phyloP scores from a whole-genome alignment of 2,329 filamentous ascomycete species.

The Spiromastix sp. region DNA sequence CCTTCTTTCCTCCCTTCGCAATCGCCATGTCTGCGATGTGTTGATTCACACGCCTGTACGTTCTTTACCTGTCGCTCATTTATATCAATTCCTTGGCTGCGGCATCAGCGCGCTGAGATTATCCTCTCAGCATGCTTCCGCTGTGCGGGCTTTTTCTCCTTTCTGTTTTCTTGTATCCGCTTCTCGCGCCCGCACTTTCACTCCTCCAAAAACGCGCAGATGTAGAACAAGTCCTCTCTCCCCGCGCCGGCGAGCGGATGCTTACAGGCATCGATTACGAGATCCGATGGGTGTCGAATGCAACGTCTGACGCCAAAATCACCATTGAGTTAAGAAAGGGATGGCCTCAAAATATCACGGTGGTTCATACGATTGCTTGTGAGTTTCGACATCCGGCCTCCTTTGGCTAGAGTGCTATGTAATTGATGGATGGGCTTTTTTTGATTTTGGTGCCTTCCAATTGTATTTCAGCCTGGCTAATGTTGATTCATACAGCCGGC shows the following conservation, averaged over 20 bases:
- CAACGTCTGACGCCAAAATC: constrained; percentile 4
- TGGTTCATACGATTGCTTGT: constrained; percentile 9
- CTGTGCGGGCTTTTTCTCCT: too few relatives aligned
- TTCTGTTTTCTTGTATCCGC: too few relatives aligned
- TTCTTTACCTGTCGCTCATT: too few relatives aligned
- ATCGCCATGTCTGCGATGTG: too few relatives aligned
- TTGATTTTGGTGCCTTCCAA: neutral
- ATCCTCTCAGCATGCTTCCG: too few relatives aligned
- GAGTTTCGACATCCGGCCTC: constrained; percentile 3
- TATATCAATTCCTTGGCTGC: too few relatives aligned
- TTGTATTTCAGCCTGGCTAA: neutral
- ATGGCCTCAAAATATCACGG: constrained; percentile 5
- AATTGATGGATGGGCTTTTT: too few relatives aligned
- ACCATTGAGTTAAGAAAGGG: constrained; percentile 9
- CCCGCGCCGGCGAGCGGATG: constrained; percentile 6
- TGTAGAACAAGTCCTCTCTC: constrained; percentile 4
- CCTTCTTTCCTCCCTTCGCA: too few relatives aligned
- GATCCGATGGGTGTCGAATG: constrained; percentile 8
- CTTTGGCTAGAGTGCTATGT: too few relatives aligned
- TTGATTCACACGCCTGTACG: too few relatives aligned
- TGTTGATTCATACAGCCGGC: constrained; percentile 1
- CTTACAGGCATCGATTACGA: constrained; percentile 8
- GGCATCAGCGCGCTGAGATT: too few relatives aligned
- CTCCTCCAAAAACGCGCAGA: constrained; percentile 5
- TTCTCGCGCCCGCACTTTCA: constrained; percentile 2